These are phyloP conservation scores for Aureobasidium mangrovei DNA, from an alignment of 2,329 filamentous ascomycete genomes.

Conservation along the genomic window DNA sequence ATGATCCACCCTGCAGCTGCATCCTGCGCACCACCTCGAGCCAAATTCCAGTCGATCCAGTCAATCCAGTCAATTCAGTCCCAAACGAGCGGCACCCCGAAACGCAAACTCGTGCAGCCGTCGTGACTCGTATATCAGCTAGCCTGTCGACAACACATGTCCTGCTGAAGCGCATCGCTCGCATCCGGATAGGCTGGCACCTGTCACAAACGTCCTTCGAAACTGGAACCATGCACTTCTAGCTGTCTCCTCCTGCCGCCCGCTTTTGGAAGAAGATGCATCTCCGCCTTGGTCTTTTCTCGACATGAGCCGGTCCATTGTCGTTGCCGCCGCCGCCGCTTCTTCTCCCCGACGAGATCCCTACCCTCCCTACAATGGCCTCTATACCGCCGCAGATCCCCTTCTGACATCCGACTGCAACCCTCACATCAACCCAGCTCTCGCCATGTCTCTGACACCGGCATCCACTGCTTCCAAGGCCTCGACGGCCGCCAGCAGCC, in stretches of 20 bases:
- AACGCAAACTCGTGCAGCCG: too few species aligned
- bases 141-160: too few species aligned
- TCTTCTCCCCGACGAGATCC: not conserved
- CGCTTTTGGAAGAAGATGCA: constrained; percentile 4
- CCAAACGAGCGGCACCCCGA: too few species aligned
- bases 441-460: constrained; percentile 20
- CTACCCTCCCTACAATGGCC: not conserved
- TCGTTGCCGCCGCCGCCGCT: not conserved
- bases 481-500: constrained; percentile 31
- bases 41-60: too few species aligned
- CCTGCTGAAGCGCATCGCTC: not conserved
- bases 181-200: constrained; percentile 2
- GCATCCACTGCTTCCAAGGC: constrained; percentile 26
- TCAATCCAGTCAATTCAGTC: too few species aligned
- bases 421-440: constrained; percentile 6
- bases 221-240: not conserved
- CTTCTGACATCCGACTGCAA: not conserved
- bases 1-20: too few species aligned
- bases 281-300: constrained; percentile 2
- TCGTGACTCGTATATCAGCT: too few species aligned
- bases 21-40: too few species aligned
- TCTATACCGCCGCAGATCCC: not conserved
- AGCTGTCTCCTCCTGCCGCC: not conserved
- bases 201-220: not conserved
- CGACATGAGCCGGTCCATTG: constrained; percentile 10